Evolutionary conservation across 371 early-diverging fungal genomes (phyloP), one percentile per base, ranked within the genome.

Genomic region (Chytridium lagenaria): DNA sequence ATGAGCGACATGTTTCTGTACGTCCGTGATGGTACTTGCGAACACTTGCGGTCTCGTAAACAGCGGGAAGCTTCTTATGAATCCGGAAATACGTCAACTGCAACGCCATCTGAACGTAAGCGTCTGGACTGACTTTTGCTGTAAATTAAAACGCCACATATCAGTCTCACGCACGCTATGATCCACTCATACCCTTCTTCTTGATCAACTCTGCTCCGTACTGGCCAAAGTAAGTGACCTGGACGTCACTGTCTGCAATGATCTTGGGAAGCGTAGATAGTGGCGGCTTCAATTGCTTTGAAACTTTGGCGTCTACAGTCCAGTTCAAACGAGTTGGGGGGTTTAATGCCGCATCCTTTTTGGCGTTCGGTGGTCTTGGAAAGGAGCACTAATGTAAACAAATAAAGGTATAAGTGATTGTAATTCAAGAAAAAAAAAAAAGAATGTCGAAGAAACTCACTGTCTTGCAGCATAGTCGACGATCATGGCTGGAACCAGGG

Each of bases 131-230:
- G n/a, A n/a, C n/a, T n/a, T n/a, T n/a, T n/a, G n/a, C n/a, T n/a
- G n/a, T n/a, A n/a, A n/a, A n/a, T n/a, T n/a, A n/a, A n/a, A n/a
- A n/a, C n/a, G n/a, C n/a, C n/a, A n/a, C n/a, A n/a, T n/a, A n/a
- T n/a, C n/a, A n/a, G n/a, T n/a, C n/a, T n/a, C n/a, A n/a, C n/a
- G n/a, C n/a, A n/a, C n/a, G n/a, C n/a, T n/a, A n/a, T n/a, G n/a
- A n/a, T n/a, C n/a, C n/a, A n/a, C n/a, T n/a, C n/a, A n/a, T n/a
- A n/a, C n/a, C n/a, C n/a, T n/a, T n/a, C n/a, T n/a, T 86, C 78
- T 93, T 94, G 73, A 94, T 88, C 75, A 87, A 90, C 49, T 85
- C 76, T 0, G 80, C 64, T 28, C 93, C 92, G 68, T 88, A 91
- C 44, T 55, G 50, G 19, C 57, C 55, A 44, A 1, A 33, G 22